These are phyloP conservation scores for Heliosperma pusillum DNA, from an alignment of 148 eudicot species.

Conservation along the genomic window DNA sequence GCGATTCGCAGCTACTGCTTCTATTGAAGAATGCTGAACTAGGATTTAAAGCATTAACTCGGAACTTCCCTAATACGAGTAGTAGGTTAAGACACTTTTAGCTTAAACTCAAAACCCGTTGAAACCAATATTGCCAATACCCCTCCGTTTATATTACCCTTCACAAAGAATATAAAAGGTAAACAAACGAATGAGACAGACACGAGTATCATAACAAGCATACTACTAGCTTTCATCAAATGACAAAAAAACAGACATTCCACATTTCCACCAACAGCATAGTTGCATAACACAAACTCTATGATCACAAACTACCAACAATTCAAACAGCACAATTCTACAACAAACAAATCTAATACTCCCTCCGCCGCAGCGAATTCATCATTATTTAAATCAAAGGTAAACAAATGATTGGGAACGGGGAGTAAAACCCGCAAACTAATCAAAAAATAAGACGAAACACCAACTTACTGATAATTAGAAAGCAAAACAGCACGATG, in stretches of 20 bases:
- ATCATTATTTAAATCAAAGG: too few species aligned
- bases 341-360: not conserved
- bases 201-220: not conserved
- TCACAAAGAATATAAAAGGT: too few species aligned
- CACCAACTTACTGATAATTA: conserved; percentile 55
- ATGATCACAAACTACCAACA: not conserved
- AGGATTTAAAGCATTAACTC: not conserved
- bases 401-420: too few species aligned
- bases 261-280: not conserved
- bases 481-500: conserved; percentile 93
- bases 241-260: not conserved
- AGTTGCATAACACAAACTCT: not conserved
- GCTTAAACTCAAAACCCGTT: not conserved
- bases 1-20: not conserved
- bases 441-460: not conserved
- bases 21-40: not conserved
- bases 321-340: not conserved
- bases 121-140: not conserved
- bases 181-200: too few species aligned
- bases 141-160: too few species aligned
- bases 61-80: not conserved
- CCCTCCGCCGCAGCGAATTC: too few species aligned
- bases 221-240: not conserved
- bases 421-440: not conserved
- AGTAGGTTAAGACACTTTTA: not conserved